phyloP scores from a whole-genome alignment of 352 stramenopile species.

The Phytopythium kandeliae region DNA sequence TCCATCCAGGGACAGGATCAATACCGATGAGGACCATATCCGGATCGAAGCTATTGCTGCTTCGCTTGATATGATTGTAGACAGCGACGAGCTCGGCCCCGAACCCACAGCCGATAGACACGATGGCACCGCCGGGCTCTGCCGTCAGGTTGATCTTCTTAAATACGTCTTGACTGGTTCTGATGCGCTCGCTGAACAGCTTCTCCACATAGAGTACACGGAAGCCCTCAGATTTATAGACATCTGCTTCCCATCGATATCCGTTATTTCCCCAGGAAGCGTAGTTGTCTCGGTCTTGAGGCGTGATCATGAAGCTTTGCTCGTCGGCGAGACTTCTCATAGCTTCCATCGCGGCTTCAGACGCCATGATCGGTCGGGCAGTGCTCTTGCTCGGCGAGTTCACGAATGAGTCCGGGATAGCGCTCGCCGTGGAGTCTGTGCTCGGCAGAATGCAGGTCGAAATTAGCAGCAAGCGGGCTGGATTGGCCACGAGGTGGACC shows the following conservation, averaged over 20 bases:
- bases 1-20: background rate
- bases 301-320: no score
- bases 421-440: no score
- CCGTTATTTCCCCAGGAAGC: no score
- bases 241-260: no score
- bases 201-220: background rate
- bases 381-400: background rate
- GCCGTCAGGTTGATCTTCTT: background rate
- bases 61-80: background rate
- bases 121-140: background rate
- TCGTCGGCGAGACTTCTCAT: no score
- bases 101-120: background rate
- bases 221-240: no score
- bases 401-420: no score
- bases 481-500: no score
- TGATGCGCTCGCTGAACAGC: background rate
- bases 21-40: background rate
- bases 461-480: no score
- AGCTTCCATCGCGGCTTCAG: no score
- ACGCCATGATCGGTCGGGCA: constrained; percentile 1
- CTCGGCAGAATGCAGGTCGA: no score
- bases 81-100: background rate
- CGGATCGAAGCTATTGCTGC: background rate
- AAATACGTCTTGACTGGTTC: background rate
- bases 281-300: no score